Conservation (phyloP, 768 basidiomycete genomes). For the Leucocoprinus leucothites region DNA sequence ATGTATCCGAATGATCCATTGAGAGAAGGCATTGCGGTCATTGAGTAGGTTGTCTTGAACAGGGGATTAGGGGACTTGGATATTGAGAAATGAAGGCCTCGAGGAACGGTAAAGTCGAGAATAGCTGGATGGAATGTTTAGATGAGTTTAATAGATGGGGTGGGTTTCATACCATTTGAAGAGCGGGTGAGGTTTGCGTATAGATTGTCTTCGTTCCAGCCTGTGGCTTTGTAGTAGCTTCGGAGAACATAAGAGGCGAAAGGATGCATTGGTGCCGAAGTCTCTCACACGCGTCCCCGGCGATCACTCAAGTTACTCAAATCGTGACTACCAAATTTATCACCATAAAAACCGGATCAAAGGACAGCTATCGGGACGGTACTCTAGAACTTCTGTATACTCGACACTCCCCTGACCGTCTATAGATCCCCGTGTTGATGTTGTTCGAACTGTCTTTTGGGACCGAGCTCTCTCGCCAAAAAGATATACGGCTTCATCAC, state of each 20-base stretch:
- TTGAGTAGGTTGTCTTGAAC: slow-evolving; percentile 88
- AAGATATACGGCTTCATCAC: neutral
- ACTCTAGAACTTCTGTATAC: neutral
- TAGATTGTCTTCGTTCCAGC: slow-evolving; percentile 96
- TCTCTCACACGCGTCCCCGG: slow-evolving; percentile 1
- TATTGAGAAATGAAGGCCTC: slow-evolving; percentile 73
- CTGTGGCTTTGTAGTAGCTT: slow-evolving; percentile 87
- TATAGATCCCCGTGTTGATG: neutral
- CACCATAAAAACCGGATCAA: neutral
- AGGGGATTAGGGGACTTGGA: slow-evolving; percentile 87
- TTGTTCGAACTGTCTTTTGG: neutral
- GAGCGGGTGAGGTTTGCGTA: slow-evolving; percentile 88
- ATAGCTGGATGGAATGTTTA: slow-evolving; percentile 50
- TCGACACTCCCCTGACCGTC: neutral
- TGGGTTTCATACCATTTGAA: slow-evolving; percentile 62
- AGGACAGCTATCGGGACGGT: neutral
- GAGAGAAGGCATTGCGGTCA: slow-evolving; percentile 90
- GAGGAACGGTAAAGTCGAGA: slow-evolving; percentile 87
- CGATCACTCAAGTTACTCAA: neutral
- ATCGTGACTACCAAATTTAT: no score
- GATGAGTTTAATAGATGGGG: neutral
- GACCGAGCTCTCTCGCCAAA: neutral
- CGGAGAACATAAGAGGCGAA: slow-evolving; percentile 87
- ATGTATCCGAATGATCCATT: slow-evolving; percentile 93
- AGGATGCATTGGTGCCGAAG: slow-evolving; percentile 59